Evolutionary conservation across 2,329 filamentous ascomycete species (phyloP), one percentile per base, ranked within the genome.

Genomic region (Trichoderma cornu-damae): DNA sequence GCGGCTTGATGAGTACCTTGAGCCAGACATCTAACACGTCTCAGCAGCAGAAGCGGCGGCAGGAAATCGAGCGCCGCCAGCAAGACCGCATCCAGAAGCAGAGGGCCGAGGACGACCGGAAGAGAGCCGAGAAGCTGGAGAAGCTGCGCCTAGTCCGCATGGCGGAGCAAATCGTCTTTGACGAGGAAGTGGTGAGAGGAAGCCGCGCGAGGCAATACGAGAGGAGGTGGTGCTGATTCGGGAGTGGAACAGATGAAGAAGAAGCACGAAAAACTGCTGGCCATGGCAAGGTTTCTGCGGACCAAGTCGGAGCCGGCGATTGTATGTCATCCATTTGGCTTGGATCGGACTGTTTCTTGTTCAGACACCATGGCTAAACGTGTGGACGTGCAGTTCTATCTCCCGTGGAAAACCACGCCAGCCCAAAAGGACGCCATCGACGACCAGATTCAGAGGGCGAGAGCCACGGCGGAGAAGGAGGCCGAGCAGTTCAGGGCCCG

Each of bases 51-150:
- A 87, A 82, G 72, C 85, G 83, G 65, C 85, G 89, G 58, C 82
- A 81, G 61, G 91, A 93, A 70, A 91, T 93, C 70, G 91, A 94
- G 75, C 86, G 84, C 72, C 86, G 86, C 64, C 90, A 92, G 72
- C 84, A 88, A 68, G 88, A 88, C 67, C 90, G 86, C 72, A 79
- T 87, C 62, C 84, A 86, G 70, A 79, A 85, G 66, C 88, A 92
- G 70, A 84, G 83, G 63, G 81, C 82, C 61, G 85, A 93, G 70
- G 86, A 88, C 62, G 83, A 86, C 62, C 83, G 84, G 70, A 76
- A 83, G 64, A 83, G 83, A 69, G 80, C 81, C 58, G 84, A 86
- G 72, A 85, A 82, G 66, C 74, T 84, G 51, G 83, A 86, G 42
- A 81, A 83, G 66, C 72, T 90, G 60, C 79, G 78, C 51, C 77